These are phyloP conservation scores for Hanseniaspora hatyaiensis DNA, from an alignment of 805 yeast genomes.

Conservation along the genomic window DNA sequence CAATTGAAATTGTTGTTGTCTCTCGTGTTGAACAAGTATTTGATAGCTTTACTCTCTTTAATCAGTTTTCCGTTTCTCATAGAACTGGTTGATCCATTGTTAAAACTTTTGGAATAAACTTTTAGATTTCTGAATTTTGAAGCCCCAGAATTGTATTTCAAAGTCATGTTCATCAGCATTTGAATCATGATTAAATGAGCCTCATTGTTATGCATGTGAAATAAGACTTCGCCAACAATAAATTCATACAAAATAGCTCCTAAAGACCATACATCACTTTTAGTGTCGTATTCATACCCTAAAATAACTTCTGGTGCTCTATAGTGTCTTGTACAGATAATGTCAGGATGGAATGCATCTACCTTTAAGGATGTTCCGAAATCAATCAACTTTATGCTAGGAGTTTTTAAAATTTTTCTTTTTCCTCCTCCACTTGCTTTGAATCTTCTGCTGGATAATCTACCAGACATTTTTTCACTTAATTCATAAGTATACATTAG, in stretches of 20 bases:
- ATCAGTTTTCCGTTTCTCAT: no score
- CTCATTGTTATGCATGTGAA: slow-evolving; percentile 85
- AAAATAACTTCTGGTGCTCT: slow-evolving; percentile 93
- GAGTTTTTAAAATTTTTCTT: slow-evolving; percentile 44
- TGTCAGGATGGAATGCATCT: slow-evolving; percentile 84
- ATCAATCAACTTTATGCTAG: slow-evolving; percentile 80
- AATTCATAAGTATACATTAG: slow-evolving; percentile 22
- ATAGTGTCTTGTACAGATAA: slow-evolving; percentile 91
- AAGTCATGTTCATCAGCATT: slow-evolving; percentile 33
- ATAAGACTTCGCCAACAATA: slow-evolving; percentile 85
- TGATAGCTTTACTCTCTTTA: slow-evolving; percentile 14
- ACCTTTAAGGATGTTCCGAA: slow-evolving; percentile 94
- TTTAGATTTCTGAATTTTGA: slow-evolving; percentile 10
- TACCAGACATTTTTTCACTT: slow-evolving; percentile 20
- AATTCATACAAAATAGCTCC: slow-evolving; percentile 89
- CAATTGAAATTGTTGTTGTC: slow-evolving; percentile 12
- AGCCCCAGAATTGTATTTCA: slow-evolving; percentile 1
- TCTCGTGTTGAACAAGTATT: slow-evolving; percentile 9
- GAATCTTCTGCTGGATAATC: slow-evolving; percentile 25
- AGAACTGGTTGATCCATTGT: not conserved
- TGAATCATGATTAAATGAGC: slow-evolving; percentile 96
- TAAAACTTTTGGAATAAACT: slow-evolving; percentile 4
- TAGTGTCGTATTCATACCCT: slow-evolving; percentile 93
- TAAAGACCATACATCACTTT: slow-evolving; percentile 94
- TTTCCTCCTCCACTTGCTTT: slow-evolving; percentile 27